Percentiles rank a stretch among this genome's conserved stretches.
phyloP scores from a whole-genome alignment of 768 basidiomycete genomes.

The Mycena metata region DNA sequence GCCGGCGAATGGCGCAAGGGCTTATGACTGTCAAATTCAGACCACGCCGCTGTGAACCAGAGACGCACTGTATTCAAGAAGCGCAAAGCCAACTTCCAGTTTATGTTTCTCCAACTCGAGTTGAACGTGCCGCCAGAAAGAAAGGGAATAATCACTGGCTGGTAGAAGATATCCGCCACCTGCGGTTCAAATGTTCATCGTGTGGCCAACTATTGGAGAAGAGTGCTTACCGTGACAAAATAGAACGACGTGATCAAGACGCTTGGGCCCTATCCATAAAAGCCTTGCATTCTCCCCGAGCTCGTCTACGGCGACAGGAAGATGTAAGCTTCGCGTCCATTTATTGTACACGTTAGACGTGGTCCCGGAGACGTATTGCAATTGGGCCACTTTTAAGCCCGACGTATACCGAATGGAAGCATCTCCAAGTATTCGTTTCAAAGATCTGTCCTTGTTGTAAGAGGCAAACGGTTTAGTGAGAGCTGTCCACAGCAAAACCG shows the following conservation, averaged over 20 bases:
- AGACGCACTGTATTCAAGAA: constrained; percentile 8
- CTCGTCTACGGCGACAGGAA: constrained; percentile 43
- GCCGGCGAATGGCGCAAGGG: constrained; percentile 41
- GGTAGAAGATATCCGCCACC: constrained; percentile 50
- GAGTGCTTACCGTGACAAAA: constrained; percentile 46
- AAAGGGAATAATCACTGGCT: constrained; percentile 36
- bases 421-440: constrained; percentile 40
- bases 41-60: not conserved
- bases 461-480: constrained; percentile 38
- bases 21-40: constrained; percentile 28
- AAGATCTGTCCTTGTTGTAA: constrained; percentile 41
- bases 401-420: constrained; percentile 30
- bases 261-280: constrained; percentile 50
- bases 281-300: constrained; percentile 45
- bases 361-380: constrained; percentile 43
- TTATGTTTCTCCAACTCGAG: constrained; percentile 41
- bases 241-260: constrained; percentile 48
- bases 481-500: constrained; percentile 40
- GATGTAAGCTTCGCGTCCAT: constrained; percentile 40
- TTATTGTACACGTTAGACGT: constrained; percentile 39
- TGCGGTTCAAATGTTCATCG: constrained; percentile 18
- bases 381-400: constrained; percentile 37
- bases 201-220: no score
- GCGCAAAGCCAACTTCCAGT: constrained; percentile 31
- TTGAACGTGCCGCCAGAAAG: constrained; percentile 49